phyloP scores from a whole-genome alignment of 345 rosid species.

The Eucalyptus albens region DNA sequence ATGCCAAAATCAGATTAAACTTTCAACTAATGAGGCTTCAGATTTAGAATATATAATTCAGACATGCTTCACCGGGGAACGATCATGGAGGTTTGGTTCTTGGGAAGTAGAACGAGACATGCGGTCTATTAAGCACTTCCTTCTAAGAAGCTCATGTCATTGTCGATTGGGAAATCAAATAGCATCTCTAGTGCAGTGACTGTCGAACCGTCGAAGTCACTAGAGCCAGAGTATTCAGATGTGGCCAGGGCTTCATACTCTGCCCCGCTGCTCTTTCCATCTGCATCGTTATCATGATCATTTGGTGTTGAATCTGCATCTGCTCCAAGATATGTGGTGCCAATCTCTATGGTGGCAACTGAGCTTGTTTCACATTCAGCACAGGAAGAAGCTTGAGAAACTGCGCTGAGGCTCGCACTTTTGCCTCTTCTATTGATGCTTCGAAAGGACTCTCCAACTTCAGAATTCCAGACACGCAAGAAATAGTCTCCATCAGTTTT shows the following conservation, averaged over 20 bases:
- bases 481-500: constrained; percentile 54
- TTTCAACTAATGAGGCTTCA: background rate
- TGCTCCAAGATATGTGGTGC: background rate
- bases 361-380: constrained; percentile 40
- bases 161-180: constrained; percentile 79
- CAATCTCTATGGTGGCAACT: background rate
- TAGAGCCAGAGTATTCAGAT: constrained; percentile 39
- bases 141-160: constrained; percentile 70
- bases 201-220: constrained; percentile 49
- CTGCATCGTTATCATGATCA: constrained; percentile 16
- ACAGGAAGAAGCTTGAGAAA: constrained; percentile 44
- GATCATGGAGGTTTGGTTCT: background rate
- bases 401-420: constrained; percentile 9
- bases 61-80: background rate
- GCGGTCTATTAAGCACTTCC: background rate
- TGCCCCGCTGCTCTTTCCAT: constrained; percentile 34
- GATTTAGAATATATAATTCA: background rate
- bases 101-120: background rate
- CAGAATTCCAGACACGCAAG: constrained; percentile 80
- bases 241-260: constrained; percentile 8
- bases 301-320: constrained; percentile 3
- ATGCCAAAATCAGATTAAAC: background rate
- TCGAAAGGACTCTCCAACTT: constrained; percentile 73
- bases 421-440: constrained; percentile 11
- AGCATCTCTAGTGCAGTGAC: constrained; percentile 65